Evolutionary conservation across 202 grass and related monocot species (phyloP).

Genomic region (Schoenoplectus tabernaemontani): DNA sequence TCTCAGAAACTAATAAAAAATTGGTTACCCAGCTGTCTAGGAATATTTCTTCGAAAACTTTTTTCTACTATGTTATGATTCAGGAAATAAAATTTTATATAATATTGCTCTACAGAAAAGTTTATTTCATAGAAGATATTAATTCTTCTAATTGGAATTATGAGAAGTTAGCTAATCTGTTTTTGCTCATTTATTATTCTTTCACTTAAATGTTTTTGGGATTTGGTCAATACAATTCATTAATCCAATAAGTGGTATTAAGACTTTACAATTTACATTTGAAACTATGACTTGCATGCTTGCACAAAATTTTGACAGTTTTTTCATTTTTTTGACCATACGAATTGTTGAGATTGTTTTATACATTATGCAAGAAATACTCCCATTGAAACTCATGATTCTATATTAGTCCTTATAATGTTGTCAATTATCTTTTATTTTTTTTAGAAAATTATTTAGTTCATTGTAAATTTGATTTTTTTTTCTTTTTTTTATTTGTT

Average conservation of each 20-base stretch:
- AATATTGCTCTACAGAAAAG: background rate
- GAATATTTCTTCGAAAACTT: constrained; percentile 29
- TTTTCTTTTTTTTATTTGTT: too few species aligned
- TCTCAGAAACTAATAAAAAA: constrained; percentile 72
- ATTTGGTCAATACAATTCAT: background rate
- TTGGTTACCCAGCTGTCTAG: constrained; percentile 33
- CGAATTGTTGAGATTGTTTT: too few species aligned
- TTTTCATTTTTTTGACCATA: too few species aligned
- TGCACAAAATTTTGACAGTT: too few species aligned
- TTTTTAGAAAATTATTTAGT: too few species aligned
- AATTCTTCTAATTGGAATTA: background rate
- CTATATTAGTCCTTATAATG: too few species aligned
- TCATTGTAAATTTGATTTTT: too few species aligned
- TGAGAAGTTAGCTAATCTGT: background rate
- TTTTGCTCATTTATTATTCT: background rate
- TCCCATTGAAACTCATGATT: too few species aligned
- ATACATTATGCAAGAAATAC: too few species aligned
- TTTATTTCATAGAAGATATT: background rate
- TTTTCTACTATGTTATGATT: background rate
- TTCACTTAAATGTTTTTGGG: background rate
- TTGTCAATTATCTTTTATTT: too few species aligned
- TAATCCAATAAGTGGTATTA: background rate
- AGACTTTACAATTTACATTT: too few species aligned
- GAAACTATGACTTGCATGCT: too few species aligned
- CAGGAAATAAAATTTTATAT: background rate